phyloP scores from a whole-genome alignment of 768 basidiomycete species.

The Suillus subaureus region DNA sequence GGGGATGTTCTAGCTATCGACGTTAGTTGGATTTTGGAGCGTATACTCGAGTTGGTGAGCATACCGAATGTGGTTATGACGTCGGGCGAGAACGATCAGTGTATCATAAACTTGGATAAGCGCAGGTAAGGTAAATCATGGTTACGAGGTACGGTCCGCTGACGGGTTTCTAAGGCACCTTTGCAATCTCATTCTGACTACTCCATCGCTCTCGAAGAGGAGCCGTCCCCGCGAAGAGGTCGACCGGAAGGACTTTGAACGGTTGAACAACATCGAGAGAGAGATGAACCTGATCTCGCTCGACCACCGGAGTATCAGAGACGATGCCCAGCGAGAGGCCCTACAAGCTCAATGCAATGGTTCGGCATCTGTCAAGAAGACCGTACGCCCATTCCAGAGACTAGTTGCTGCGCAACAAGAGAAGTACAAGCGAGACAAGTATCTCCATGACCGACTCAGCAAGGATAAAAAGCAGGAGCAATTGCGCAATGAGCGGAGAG shows the following conservation, averaged over 20 bases:
- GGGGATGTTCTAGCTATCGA: conserved; percentile 66
- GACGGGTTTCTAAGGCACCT: conserved; percentile 53
- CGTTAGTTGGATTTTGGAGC: conserved; percentile 82
- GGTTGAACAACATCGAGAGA: conserved; percentile 74
- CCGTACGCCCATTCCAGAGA: conserved; percentile 65
- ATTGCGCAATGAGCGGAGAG: conserved; percentile 67
- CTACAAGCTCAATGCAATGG: conserved; percentile 44
- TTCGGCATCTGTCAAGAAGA: conserved; percentile 52
- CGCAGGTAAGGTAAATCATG: conserved; percentile 54
- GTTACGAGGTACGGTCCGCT: conserved; percentile 13
- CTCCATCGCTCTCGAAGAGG: conserved; percentile 45
- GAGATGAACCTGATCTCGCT: conserved; percentile 64
- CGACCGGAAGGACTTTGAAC: conserved; percentile 70
- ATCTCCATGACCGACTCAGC: conserved; percentile 65
- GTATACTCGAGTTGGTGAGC: conserved; percentile 77
- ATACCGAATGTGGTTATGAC: conserved; percentile 70
- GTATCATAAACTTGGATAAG: conserved; percentile 81
- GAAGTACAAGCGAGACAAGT: conserved; percentile 78
- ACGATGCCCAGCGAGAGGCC: conserved; percentile 73
- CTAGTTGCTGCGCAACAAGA: conserved; percentile 71
- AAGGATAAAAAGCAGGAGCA: conserved; percentile 82
- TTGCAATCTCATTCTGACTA: conserved; percentile 62
- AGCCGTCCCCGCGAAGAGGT: conserved; percentile 54
- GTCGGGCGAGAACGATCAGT: conserved; percentile 51
- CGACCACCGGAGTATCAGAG: conserved; percentile 72